Percentiles rank a stretch among this genome's conserved stretches.
Conservation (phyloP, 73 alveolate species). For the Durusdinium trenchii region DNA sequence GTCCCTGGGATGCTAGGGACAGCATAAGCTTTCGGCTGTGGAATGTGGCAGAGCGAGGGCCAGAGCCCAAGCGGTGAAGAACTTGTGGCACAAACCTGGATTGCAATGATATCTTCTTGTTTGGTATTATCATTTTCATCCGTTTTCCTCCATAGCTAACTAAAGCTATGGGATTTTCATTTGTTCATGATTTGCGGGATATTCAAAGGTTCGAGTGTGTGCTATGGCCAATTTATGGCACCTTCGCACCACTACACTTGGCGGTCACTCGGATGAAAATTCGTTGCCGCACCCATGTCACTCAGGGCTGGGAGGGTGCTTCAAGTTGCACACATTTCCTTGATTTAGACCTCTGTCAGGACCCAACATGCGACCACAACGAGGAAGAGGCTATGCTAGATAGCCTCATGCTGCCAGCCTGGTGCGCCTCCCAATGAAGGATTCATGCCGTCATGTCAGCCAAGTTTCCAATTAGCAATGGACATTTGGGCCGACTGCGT, state of each 20-base stretch:
- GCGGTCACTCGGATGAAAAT: slow-evolving; percentile 19
- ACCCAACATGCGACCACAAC: slow-evolving; percentile 85
- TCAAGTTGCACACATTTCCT: not conserved
- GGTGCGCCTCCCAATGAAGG: not conserved
- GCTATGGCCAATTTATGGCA: slow-evolving; percentile 77
- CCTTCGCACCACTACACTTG: slow-evolving; percentile 72
- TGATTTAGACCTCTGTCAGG: slow-evolving; percentile 3
- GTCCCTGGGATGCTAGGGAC: not conserved
- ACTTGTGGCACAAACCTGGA: too few species aligned
- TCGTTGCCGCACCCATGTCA: not conserved
- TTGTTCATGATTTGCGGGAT: not conserved
- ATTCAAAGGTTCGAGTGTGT: slow-evolving; percentile 81
- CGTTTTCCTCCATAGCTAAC: too few species aligned
- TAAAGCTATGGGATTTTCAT: too few species aligned
- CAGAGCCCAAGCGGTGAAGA: not conserved
- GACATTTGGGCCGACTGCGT: too few species aligned
- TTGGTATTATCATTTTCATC: not conserved
- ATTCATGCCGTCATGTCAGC: too few species aligned
- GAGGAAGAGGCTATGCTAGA: slow-evolving; percentile 92
- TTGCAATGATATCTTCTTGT: too few species aligned
- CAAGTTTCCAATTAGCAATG: too few species aligned
- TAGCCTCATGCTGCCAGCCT: slow-evolving; percentile 85
- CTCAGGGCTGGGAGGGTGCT: not conserved
- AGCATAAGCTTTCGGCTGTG: slow-evolving; percentile 48
- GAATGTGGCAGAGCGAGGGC: slow-evolving; percentile 49